Percentiles rank a stretch among this genome's conserved stretches.
Conservation (phyloP, 2,329 filamentous ascomycete genomes). For the Colletotrichum aenigma region DNA sequence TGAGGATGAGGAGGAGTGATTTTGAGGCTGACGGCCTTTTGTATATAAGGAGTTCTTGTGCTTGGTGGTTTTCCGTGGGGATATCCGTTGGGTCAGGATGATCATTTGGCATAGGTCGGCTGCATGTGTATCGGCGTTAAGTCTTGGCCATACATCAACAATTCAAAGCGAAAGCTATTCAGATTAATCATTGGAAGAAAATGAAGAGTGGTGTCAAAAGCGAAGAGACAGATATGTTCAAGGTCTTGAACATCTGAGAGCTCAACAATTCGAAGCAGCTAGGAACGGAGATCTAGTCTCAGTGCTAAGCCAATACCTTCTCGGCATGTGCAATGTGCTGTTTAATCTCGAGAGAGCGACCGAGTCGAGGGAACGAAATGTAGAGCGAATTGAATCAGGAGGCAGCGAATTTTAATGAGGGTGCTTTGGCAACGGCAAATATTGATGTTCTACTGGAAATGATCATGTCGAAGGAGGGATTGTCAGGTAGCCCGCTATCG, state of each 20-base stretch:
- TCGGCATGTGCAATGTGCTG: not conserved
- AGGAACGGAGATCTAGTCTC: not conserved
- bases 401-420: not conserved
- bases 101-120: constrained; percentile 9
- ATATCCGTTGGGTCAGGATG: constrained; percentile 7
- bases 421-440: not conserved
- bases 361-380: not conserved
- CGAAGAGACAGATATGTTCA: not conserved
- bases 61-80: constrained; percentile 13
- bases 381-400: not conserved
- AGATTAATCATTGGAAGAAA: not conserved
- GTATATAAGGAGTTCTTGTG: constrained; percentile 3
- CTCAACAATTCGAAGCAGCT: not conserved
- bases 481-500: not conserved
- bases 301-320: not conserved
- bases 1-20: constrained; percentile 53
- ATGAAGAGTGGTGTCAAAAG: fast-evolving
- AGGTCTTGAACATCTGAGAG: not conserved
- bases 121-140: constrained; percentile 12
- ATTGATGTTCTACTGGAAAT: not conserved
- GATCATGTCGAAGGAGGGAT: not conserved
- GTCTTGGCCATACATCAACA: not conserved
- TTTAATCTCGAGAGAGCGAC: not conserved
- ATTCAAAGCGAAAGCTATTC: not conserved
- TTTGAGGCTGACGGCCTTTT: not conserved